phyloP scores from a whole-genome alignment of 768 basidiomycete species.

The Bullera alba region DNA sequence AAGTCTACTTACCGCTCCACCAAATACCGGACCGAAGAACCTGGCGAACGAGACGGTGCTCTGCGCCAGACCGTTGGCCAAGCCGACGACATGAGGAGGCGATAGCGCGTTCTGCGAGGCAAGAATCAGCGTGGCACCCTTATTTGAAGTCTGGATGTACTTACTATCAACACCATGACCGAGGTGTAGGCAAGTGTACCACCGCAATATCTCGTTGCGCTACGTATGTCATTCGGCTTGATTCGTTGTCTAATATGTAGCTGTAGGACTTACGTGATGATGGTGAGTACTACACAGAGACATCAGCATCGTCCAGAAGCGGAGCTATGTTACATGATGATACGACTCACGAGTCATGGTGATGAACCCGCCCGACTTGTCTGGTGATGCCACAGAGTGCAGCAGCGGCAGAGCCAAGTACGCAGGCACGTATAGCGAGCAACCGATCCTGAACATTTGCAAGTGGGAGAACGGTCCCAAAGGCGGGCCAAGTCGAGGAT shows the following conservation, averaged over 20 bases:
- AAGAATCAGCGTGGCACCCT: conserved; percentile 2
- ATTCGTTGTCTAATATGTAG: not conserved
- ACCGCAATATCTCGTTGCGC: conserved; percentile 80
- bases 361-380: conserved; percentile 64
- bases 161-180: conserved; percentile 66
- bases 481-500: conserved; percentile 47
- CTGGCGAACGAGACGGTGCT: conserved; percentile 89
- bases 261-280: conserved; percentile 67
- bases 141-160: not conserved
- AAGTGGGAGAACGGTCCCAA: conserved; percentile 46
- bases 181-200: conserved; percentile 85
- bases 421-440: conserved; percentile 77
- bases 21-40: conserved; percentile 65
- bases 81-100: conserved; percentile 76
- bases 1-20: conserved; percentile 19
- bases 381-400: conserved; percentile 60
- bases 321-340: too few relatives aligned
- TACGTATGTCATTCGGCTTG: conserved; percentile 39
- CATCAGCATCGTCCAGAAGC: not conserved
- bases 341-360: conserved; percentile 60
- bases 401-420: conserved; percentile 74
- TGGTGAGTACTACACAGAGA: conserved; percentile 54
- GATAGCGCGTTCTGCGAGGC: conserved; percentile 56
- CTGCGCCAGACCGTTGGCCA: conserved; percentile 93
- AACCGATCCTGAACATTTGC: conserved; percentile 48